Evolutionary conservation across 1,284 basidiomycete species (phyloP), one percentile per base, ranked within the genome.

Genomic region (Pascua sp.): DNA sequence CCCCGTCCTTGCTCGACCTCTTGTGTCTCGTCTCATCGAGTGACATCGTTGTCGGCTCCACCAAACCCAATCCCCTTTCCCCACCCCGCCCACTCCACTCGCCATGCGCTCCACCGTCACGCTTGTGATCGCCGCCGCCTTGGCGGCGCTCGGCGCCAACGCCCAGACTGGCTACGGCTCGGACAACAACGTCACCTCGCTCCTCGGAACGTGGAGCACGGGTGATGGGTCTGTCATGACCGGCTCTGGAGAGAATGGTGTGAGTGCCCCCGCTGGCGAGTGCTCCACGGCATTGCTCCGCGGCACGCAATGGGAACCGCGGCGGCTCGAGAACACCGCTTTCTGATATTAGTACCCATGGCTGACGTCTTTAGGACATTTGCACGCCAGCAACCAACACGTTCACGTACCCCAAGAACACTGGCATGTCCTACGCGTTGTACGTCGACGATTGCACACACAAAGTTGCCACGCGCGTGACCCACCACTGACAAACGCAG

Each of bases 361-460:
- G 16, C 46, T 49, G 43, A 52, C 55, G 37, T 13, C 24, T 32
- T 18, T 66, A 94, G 91, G 80, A 81, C 57, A 95, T 94, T 72
- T 90, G 88, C 45, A 85, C 87, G 70, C 92, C 93, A 1, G 81
- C 83, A 47, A 89, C 91, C 67, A 78, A 81, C 77, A 81, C 86
- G 4, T 96, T 97, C 78, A 85, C 59, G 46, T 91, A 91, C 71
- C 92, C 93, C 3, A 71, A 72, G 54, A 91, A 85, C 38, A 89
- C 91, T 8, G 93, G 93, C 42, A 82, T 93, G 18, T 86, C 88
- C 5, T 91, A 84, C 73, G 90, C 91, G 16, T 95, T 96, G 90
- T 92, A 68, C 75, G 89, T 82, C 10, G 9, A 8, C 8, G 39
- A n/a, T 40, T n/a, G 5, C 36, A 43, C 40, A 38, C 32, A 17